Evolutionary conservation across 2,329 filamentous ascomycete genomes (phyloP).

Genomic region (Cladosporium sp.): DNA sequence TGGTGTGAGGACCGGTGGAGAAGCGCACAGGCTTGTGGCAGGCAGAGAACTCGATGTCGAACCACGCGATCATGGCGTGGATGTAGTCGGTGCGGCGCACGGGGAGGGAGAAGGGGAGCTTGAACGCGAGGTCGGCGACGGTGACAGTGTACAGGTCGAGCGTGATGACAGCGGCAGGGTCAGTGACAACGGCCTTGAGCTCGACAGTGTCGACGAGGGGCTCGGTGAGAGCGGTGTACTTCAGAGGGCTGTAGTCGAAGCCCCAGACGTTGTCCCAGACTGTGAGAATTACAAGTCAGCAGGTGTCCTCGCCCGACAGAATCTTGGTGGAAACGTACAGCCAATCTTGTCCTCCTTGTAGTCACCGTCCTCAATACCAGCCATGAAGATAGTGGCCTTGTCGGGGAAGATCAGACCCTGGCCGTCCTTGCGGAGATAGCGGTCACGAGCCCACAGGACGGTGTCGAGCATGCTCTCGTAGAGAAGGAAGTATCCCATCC

Average conservation of each 20-base stretch:
- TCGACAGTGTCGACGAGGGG: slow-evolving; percentile 97
- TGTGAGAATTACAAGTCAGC: slow-evolving; percentile 34
- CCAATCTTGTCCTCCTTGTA: slow-evolving; percentile 99
- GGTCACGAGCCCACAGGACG: slow-evolving; percentile 91
- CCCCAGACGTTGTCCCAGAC: slow-evolving; percentile 99
- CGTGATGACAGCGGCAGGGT: slow-evolving; percentile 75
- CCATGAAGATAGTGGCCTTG: slow-evolving; percentile 95
- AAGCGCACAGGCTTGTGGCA: slow-evolving; percentile 98
- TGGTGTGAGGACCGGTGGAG: slow-evolving; percentile 94
- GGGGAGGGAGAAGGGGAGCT: slow-evolving; percentile 66
- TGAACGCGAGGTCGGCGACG: slow-evolving; percentile 76
- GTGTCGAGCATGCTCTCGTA: slow-evolving; percentile 99
- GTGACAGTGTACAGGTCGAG: slow-evolving; percentile 84
- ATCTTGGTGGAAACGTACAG: slow-evolving; percentile 58
- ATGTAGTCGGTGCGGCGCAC: slow-evolving; percentile 87
- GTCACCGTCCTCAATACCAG: slow-evolving; percentile 95
- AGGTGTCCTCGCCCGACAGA: slow-evolving; percentile 14
- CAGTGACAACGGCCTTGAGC: slow-evolving; percentile 92
- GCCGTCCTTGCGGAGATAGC: slow-evolving; percentile 77
- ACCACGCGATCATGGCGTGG: slow-evolving; percentile 95
- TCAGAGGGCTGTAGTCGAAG: slow-evolving; percentile 92
- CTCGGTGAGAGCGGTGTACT: slow-evolving; percentile 87
- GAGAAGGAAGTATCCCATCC: slow-evolving; percentile 99
- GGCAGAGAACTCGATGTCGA: slow-evolving; percentile 96
- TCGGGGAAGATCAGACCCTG: slow-evolving; percentile 83